Base-by-base conservation (phyloP, 352 stramenopile genomes). In the Phytophthora pinifolia region DNA sequence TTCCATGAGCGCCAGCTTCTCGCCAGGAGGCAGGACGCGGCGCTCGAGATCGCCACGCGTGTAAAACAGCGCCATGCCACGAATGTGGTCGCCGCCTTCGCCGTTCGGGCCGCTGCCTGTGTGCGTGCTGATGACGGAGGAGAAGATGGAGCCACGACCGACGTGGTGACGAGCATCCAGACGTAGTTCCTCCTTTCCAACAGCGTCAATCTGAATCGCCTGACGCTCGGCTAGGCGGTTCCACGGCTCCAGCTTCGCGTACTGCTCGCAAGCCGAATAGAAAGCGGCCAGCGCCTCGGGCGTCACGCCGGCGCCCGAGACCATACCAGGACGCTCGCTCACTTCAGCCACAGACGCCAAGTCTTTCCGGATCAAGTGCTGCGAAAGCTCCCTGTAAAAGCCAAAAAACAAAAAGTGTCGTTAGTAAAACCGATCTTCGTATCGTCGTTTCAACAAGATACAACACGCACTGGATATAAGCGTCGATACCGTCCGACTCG, bases 401-500 rank as follows among this genome's bases (percentile, higher is more conserved):
- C 22, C 14, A 55, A 22, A 31, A 43, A 6, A 48, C 4, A 52
- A 33, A 33, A 3, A 8, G 22, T 15, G 20, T 48, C 20, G 29
- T 52, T 31, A 54, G 20, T 38, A 20, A 42, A 46, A 12, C 1
- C 42, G 9, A 4, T 6, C 34, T 9, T 33, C 22, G 22, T 9
- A 10, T 15, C 9, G 15, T 37, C n/a, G n/a, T 22, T 8, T 14
- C n/a, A 36, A 45, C 18, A 5, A 32, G 27, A 29, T 17, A 36
- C 25, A 46, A 4, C 30, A 72, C 76, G 46, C 74, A 92, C 79
- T 84, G 72, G 43, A 94, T 89, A 56, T 91, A 92, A 14, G 80
- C 55, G 37, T 92, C 82, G 31, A 94, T 94, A 22, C 84, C 84
- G 37, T 94, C 79, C 29, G 84, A 94, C 55, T 94, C 84, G 25